A percentile compares a stretch with the other conserved stretches of the same genome.
Evolutionary conservation across 2,329 filamentous ascomycete genomes (phyloP).

Genomic region (Ceratocystiopsis minuta): DNA sequence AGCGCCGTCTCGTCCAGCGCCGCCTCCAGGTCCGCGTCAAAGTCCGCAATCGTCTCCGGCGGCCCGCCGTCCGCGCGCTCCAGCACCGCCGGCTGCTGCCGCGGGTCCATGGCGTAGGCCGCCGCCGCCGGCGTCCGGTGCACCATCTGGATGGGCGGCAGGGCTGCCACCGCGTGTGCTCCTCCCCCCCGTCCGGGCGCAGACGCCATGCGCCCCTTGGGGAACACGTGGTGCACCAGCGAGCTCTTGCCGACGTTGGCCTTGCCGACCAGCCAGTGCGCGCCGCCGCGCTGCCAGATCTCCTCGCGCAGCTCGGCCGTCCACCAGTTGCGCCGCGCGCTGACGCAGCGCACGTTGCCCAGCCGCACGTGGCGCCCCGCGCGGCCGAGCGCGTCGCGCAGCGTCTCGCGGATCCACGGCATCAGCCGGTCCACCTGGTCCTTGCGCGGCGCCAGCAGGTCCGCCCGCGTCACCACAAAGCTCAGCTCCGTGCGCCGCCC

Average conservation of each 20-base stretch:
- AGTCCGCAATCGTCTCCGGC: constrained; percentile 9
- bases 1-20: constrained; percentile 31
- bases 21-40: constrained; percentile 11
- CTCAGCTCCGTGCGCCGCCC: constrained; percentile 61
- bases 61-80: background rate
- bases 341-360: constrained; percentile 76
- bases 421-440: constrained; percentile 70
- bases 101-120: background rate
- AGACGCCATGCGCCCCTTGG: constrained; percentile 51
- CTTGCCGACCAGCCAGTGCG: constrained; percentile 93
- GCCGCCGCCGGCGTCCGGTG: background rate
- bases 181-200: constrained; percentile 6
- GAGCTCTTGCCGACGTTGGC: constrained; percentile 95
- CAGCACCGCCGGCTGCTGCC: background rate
- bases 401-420: constrained; percentile 62
- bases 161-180: background rate
- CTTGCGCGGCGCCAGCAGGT: constrained; percentile 70
- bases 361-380: constrained; percentile 54
- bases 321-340: constrained; percentile 79
- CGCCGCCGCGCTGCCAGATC: constrained; percentile 68
- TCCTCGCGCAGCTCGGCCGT: constrained; percentile 71
- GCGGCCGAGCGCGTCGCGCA: constrained; percentile 58
- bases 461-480: constrained; percentile 79
- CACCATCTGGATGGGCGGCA: background rate
- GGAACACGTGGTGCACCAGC: constrained; percentile 74